Base-by-base conservation (phyloP, 1,284 basidiomycete species). In the Sporisorium sorghi region DNA sequence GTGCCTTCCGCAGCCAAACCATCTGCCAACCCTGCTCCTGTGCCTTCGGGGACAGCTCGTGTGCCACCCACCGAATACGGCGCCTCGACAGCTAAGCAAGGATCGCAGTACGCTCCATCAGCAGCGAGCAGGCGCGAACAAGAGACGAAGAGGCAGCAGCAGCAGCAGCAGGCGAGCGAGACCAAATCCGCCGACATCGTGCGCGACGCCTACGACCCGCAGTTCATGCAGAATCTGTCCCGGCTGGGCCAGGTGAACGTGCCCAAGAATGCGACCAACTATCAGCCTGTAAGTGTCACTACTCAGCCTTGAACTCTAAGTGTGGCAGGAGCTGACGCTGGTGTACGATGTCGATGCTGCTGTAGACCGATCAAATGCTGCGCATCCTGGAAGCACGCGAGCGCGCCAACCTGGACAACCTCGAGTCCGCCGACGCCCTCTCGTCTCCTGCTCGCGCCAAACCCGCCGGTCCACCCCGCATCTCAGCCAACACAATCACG, bases 341-440 rank as follows among this genome's bases (percentile, higher is more conserved):
- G 33, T 19, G 5, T 1, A 17, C 12, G 26, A 9, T 10, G 9
- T 21, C 19, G 32, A n/a, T 32, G 28, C 15, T 44, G 37, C 8
- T n/a, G 24, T 17, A 76, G 71, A 72, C 59, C 30, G 69, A 75
- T 26, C 69, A 72, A 43, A 78, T 78, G 76, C 63, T 73, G 14
- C 60, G 70, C 43, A 78, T 78, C 48, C 53, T 78, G 1, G 66
- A 75, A 30, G 73, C 76, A 5, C 69, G 76, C 5, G 66, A 70
- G 33, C 55, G 50, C 2, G 65, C 65, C 42, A 61, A 55, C 39
- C 17, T 68, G 3, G 52, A 70, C 43, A 71, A 60, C 47, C 7
- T 67, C 23, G 30, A 62, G 8, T 48, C 54, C 11, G 55, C 53
- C 40, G 39, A 46, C 11, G 19, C 24, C 10, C 24, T 56, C 8